Base-by-base conservation (phyloP, 441 rosid species). In the Hura crepitans region DNA sequence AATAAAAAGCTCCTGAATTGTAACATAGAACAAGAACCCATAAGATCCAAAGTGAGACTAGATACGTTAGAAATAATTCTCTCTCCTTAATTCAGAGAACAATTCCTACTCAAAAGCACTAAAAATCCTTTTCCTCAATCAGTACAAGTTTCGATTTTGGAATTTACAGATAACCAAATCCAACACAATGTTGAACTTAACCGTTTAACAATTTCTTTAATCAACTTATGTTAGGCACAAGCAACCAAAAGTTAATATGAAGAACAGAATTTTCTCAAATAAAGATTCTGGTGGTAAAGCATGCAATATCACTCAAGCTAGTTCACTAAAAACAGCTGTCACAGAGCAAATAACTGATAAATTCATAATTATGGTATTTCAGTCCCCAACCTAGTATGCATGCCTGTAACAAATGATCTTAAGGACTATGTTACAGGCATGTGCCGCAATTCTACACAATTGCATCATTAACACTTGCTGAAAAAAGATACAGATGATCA, bases 1-100 rank as follows among this genome's bases (percentile, higher is more conserved):
- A 59, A 80, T 66, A 76, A 76, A 93, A 62, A 96, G 97, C 78
- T 93, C 97, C 99, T 96, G 93, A 49, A 74, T 66, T 37, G 35
- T 22, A 74, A 54, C 56, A 81, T 28, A 63, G 59, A 58, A 66
- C 30, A 65, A 58, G 35, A 56, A 70, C 39, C 8, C n/a, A 51
- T 20, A 71, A 70, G 67, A 74, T 42, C n/a, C 43, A 18, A 33
- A 23, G n/a, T 58, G 43, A 65, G 50, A 22, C 42, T 22, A 59
- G 46, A 33, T 35, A 63, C 0, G 50, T 6, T 12, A 18, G 47
- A 12, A 23, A 28, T 30, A 31, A 31, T 33, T 51, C 33, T 31
- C 43, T 42, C 37, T 22, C 22, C 50, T 70, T 22, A 37, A 33
- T 20, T 50, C 33, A 58, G 20, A 42, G 27, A 27, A 50, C 4